Percentiles rank a stretch among this genome's conserved stretches.
These are phyloP conservation scores for Pseudogymnoascus sp. DNA, from an alignment of 2,329 filamentous ascomycete species.

Conservation along the genomic window DNA sequence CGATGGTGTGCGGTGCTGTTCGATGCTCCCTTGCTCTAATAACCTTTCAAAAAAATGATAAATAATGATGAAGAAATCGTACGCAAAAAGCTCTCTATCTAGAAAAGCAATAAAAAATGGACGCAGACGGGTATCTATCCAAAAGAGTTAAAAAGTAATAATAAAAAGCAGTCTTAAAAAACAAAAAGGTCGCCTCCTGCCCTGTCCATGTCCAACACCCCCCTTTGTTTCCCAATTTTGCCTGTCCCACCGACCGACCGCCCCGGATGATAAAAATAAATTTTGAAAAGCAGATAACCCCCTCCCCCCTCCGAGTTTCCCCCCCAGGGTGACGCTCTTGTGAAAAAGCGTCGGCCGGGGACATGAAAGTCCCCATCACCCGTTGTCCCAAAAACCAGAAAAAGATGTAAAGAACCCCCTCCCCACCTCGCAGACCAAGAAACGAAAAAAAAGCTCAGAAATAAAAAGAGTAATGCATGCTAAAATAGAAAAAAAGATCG, in stretches of 20 bases:
- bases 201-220: neutral
- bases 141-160: neutral
- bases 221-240: neutral
- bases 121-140: neutral
- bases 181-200: neutral
- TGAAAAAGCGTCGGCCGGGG: too few relatives aligned
- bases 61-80: neutral
- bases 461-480: neutral
- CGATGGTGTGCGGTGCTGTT: too few relatives aligned
- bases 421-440: slow-evolving; percentile 3
- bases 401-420: neutral
- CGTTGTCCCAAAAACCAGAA: neutral
- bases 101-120: neutral
- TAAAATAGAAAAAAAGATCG: neutral
- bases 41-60: neutral
- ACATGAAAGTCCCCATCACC: neutral
- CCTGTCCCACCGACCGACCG: neutral
- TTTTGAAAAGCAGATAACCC: neutral
- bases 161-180: too few relatives aligned
- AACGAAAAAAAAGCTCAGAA: neutral
- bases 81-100: neutral
- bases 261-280: neutral
- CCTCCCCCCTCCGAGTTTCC: neutral
- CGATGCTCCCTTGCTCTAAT: neutral
- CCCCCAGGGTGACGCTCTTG: neutral